Conservation (phyloP, 106 monocot species). For the Posidonia australis region DNA sequence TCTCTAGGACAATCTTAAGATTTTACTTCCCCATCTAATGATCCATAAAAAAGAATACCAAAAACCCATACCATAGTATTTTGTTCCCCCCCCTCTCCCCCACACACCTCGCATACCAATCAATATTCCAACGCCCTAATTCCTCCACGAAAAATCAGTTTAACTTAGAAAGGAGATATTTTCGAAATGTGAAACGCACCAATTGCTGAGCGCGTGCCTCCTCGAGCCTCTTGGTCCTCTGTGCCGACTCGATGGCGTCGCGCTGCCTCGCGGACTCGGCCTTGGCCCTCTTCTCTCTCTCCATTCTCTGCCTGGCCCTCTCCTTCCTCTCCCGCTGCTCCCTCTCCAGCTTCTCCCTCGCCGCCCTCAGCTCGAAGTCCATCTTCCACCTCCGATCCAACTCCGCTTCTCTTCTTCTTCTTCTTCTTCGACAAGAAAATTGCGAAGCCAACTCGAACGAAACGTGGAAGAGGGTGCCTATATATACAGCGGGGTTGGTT, state of each 20-base stretch:
- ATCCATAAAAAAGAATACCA: too few relatives aligned
- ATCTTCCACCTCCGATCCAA: slow-evolving; percentile 16
- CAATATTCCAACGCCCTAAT: too few relatives aligned
- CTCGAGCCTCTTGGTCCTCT: slow-evolving; percentile 43
- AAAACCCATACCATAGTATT: too few relatives aligned
- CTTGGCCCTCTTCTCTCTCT: slow-evolving; percentile 68
- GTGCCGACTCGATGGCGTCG: slow-evolving; percentile 68
- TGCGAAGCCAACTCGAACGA: too few relatives aligned
- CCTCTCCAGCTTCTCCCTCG: slow-evolving; percentile 78
- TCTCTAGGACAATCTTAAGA: too few relatives aligned
- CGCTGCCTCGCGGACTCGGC: slow-evolving; percentile 67
- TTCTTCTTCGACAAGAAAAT: background rate
- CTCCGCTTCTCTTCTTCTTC: background rate
- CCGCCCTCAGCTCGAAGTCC: slow-evolving; percentile 83
- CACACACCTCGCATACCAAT: too few relatives aligned
- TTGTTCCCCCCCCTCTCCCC: too few relatives aligned
- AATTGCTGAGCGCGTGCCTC: slow-evolving; percentile 37
- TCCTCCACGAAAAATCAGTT: too few relatives aligned
- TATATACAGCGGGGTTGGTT: too few relatives aligned
- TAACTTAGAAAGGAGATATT: too few relatives aligned
- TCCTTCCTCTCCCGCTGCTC: slow-evolving; percentile 84
- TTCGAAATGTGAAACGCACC: slow-evolving; percentile 18
- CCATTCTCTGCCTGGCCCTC: slow-evolving; percentile 54
- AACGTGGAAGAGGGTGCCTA: too few relatives aligned
- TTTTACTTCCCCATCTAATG: too few relatives aligned